Evolutionary conservation across 768 basidiomycete species (phyloP), one percentile per base, ranked within the genome.

Genomic region (Ramaria rubella): DNA sequence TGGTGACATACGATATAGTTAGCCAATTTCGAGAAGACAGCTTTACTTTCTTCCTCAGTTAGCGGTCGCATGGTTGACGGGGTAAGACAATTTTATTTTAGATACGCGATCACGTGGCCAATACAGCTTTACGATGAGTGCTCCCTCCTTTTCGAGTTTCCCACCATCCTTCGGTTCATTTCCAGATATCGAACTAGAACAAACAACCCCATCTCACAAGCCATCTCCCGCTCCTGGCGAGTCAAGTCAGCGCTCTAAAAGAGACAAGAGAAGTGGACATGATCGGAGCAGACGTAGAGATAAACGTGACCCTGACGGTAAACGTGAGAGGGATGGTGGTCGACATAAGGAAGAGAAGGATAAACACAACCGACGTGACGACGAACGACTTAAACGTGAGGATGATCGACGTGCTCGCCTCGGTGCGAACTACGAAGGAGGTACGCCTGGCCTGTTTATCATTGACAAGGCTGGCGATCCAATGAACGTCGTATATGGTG

Each of bases 31-130:
- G 89, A 86, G 65, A 98, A 99, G 14, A 98, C 90, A 0, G 87
- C 81, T 69, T 96, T 96, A 64, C 91, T 95, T 73, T 99, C 95
- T 58, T 96, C 94, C 70, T 97, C 91, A 24, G 95, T 97, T 51
- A 98, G 77, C 21, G 95, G 95, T 8, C 95, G 86, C 95, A 97
- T 96, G 38, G 54, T 73, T 59, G 67, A 54, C 5, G 36, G 55
- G 62, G 58, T 34, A 51, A 44, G 51, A 33, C 26, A 33, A 5
- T 5, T 43, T 67, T 69, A 9, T 62, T 52, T 19, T 55, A 61
- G 26, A 29, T 52, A 17, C 12, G 68, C 66, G 17, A 49, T 59
- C 58, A 65, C 31, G 50, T 54, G 49, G 34, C 17, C 33, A 36
- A 30, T 30, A 6, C 49, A 36, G n/a, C 46, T 48, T 27, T 24